phyloP scores from a whole-genome alignment of 768 basidiomycete genomes.

The Suillus occidentalis region DNA sequence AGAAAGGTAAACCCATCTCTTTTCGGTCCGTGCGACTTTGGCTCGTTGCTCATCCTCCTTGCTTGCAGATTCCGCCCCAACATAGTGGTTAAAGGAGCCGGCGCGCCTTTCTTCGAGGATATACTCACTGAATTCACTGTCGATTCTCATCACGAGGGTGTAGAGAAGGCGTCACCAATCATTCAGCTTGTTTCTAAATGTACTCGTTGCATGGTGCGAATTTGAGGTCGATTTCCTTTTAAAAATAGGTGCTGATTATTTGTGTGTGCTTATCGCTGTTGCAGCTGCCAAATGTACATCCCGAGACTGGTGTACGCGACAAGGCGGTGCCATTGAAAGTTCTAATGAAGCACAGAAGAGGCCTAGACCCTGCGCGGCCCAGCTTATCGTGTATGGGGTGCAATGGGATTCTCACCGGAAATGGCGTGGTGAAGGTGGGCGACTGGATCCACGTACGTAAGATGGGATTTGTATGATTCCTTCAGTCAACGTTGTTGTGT shows the following conservation, averaged over 20 bases:
- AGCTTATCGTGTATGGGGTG: slow-evolving; percentile 65
- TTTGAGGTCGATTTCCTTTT: slow-evolving; percentile 11
- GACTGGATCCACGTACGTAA: slow-evolving; percentile 55
- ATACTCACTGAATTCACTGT: slow-evolving; percentile 61
- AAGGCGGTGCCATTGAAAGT: slow-evolving; percentile 75
- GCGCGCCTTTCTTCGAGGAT: slow-evolving; percentile 72
- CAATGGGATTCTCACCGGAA: slow-evolving; percentile 54
- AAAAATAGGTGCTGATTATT: slow-evolving; percentile 5
- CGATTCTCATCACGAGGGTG: slow-evolving; percentile 34
- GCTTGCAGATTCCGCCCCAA: slow-evolving; percentile 70
- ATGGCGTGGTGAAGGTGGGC: slow-evolving; percentile 59
- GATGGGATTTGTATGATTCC: slow-evolving; percentile 29
- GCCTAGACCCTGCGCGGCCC: slow-evolving; percentile 49
- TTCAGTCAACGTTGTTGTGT: neutral
- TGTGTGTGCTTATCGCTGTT: slow-evolving; percentile 8
- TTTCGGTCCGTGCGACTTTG: slow-evolving; percentile 6
- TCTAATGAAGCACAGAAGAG: slow-evolving; percentile 69
- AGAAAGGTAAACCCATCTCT: slow-evolving; percentile 49
- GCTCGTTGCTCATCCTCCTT: slow-evolving; percentile 9
- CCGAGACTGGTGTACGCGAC: slow-evolving; percentile 63
- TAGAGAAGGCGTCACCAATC: slow-evolving; percentile 16
- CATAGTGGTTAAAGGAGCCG: slow-evolving; percentile 64
- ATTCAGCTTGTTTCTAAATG: slow-evolving; percentile 69
- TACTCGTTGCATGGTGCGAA: slow-evolving; percentile 66
- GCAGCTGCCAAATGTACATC: slow-evolving; percentile 74